phyloP scores from a whole-genome alignment of 2,329 filamentous ascomycete genomes.

The Xenoacremonium recifei region DNA sequence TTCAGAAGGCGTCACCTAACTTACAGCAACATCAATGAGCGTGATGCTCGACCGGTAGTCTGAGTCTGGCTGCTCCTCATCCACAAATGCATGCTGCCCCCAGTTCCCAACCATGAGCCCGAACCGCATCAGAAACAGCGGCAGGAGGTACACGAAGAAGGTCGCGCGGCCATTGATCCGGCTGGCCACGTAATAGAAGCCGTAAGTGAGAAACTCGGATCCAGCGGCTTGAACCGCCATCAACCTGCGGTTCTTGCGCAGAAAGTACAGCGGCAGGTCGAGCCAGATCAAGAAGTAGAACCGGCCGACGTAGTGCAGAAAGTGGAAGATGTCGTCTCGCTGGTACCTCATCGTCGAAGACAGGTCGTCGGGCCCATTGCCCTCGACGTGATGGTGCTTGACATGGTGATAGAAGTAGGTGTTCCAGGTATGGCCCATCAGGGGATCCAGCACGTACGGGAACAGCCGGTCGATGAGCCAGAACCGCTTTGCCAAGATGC shows the following conservation, averaged over 20 bases:
- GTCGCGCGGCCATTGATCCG: conserved; percentile 54
- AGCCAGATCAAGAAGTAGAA: conserved; percentile 75
- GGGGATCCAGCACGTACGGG: conserved; percentile 70
- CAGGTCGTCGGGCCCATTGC: conserved; percentile 73
- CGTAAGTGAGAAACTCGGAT: conserved; percentile 62
- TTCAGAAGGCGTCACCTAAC: conserved; percentile 29
- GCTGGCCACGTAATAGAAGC: conserved; percentile 50
- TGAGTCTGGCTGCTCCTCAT: conserved; percentile 70
- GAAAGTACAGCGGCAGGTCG: conserved; percentile 73
- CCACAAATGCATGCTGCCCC: conserved; percentile 81
- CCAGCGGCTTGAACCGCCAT: conserved; percentile 55
- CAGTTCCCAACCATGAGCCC: conserved; percentile 82
- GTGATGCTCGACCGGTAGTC: conserved; percentile 80
- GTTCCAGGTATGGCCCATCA: conserved; percentile 85
- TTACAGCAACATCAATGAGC: conserved; percentile 72
- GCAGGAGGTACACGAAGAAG: conserved; percentile 64
- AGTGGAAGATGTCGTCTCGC: conserved; percentile 64
- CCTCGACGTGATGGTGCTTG: conserved; percentile 82
- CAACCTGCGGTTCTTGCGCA: conserved; percentile 55
- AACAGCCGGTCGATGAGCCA: conserved; percentile 61
- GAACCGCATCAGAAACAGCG: conserved; percentile 63
- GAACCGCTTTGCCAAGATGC: conserved; percentile 58
- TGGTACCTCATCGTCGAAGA: conserved; percentile 76
- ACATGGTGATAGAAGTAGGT: conserved; percentile 84
- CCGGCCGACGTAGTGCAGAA: conserved; percentile 69